phyloP scores from a whole-genome alignment of 495 filamentous ascomycete species.

The Aspergillus sclerotioniger region DNA sequence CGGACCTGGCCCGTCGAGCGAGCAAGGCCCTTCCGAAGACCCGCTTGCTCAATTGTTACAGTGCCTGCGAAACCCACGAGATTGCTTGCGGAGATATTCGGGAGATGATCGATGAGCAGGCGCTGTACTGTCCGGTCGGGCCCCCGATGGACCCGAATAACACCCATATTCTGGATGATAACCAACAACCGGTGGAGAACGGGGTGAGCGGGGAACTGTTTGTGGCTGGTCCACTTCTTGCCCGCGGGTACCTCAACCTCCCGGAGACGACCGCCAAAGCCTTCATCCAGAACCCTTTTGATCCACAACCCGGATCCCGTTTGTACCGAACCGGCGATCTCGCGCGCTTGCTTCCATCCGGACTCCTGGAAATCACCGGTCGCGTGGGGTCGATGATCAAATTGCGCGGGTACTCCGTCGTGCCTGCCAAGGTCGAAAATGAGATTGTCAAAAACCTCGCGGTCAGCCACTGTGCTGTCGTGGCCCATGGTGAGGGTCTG shows the following conservation, averaged over 20 bases:
- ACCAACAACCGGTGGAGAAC: slow-evolving; percentile 51
- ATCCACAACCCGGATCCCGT: slow-evolving; percentile 43
- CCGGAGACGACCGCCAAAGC: slow-evolving; percentile 70
- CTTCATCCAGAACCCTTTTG: slow-evolving; percentile 64
- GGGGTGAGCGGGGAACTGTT: slow-evolving; percentile 79
- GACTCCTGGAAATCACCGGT: slow-evolving; percentile 77
- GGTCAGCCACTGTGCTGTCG: slow-evolving; percentile 57
- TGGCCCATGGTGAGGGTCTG: slow-evolving; percentile 63
- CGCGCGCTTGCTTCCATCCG: slow-evolving; percentile 64
- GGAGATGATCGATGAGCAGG: slow-evolving; percentile 54
- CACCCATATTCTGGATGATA: slow-evolving; percentile 60
- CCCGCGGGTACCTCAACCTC: slow-evolving; percentile 78
- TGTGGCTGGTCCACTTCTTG: slow-evolving; percentile 76
- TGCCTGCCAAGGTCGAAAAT: slow-evolving; percentile 75
- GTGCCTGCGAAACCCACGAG: slow-evolving; percentile 70
- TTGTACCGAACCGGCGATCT: slow-evolving; percentile 87
- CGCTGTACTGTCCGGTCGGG: slow-evolving; percentile 60
- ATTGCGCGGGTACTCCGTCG: slow-evolving; percentile 74
- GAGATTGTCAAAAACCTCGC: slow-evolving; percentile 59
- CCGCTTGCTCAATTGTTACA: slow-evolving; percentile 68
- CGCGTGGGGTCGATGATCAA: slow-evolving; percentile 79
- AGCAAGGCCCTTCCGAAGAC: slow-evolving; percentile 60
- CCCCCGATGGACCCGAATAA: slow-evolving; percentile 56
- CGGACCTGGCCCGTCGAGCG: slow-evolving; percentile 60
- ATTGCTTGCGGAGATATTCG: slow-evolving; percentile 68